phyloP scores from a whole-genome alignment of 2,329 filamentous ascomycete genomes.

The Pseudonectria buxi region DNA sequence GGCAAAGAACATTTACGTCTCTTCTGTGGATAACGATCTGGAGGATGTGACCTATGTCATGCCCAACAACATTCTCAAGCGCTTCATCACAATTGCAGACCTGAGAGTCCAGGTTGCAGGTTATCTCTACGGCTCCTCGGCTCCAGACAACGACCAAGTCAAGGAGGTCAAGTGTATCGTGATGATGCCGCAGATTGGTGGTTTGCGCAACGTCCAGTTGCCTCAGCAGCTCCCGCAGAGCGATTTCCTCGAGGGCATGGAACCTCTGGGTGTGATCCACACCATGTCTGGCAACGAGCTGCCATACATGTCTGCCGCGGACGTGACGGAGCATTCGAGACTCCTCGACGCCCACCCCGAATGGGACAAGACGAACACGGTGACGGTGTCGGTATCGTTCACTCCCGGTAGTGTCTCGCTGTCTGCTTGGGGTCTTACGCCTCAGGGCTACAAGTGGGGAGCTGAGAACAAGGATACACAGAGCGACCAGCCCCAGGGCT shows the following conservation, averaged over 20 bases:
- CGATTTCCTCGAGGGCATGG: slow-evolving; percentile 77
- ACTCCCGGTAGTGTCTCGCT: slow-evolving; percentile 94
- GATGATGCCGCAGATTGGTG: slow-evolving; percentile 95
- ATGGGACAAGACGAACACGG: slow-evolving; percentile 72
- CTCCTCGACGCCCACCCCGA: slow-evolving; percentile 71
- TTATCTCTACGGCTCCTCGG: slow-evolving; percentile 88
- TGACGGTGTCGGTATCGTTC: slow-evolving; percentile 93
- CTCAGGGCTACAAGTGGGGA: slow-evolving; percentile 92
- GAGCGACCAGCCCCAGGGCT: slow-evolving; percentile 90
- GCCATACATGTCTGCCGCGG: slow-evolving; percentile 90
- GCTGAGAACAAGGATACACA: slow-evolving; percentile 89
- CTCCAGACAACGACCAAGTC: slow-evolving; percentile 89
- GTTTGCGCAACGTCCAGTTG: slow-evolving; percentile 83
- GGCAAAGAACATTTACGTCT: slow-evolving; percentile 98
- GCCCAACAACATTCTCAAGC: slow-evolving; percentile 97
- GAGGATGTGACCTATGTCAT: slow-evolving; percentile 95
- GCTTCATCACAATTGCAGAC: slow-evolving; percentile 96
- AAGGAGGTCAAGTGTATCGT: slow-evolving; percentile 97
- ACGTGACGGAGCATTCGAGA: slow-evolving; percentile 89
- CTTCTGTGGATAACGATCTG: slow-evolving; percentile 84
- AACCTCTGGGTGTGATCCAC: slow-evolving; percentile 91
- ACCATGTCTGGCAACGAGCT: slow-evolving; percentile 92
- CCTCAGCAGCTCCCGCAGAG: slow-evolving; percentile 87
- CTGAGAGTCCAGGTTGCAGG: slow-evolving; percentile 93
- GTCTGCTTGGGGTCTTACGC: slow-evolving; percentile 87